A percentile compares a stretch with the other conserved stretches of the same genome.
phyloP scores from a whole-genome alignment of 2,329 filamentous ascomycete species.

The Leptographium wingfieldii region DNA sequence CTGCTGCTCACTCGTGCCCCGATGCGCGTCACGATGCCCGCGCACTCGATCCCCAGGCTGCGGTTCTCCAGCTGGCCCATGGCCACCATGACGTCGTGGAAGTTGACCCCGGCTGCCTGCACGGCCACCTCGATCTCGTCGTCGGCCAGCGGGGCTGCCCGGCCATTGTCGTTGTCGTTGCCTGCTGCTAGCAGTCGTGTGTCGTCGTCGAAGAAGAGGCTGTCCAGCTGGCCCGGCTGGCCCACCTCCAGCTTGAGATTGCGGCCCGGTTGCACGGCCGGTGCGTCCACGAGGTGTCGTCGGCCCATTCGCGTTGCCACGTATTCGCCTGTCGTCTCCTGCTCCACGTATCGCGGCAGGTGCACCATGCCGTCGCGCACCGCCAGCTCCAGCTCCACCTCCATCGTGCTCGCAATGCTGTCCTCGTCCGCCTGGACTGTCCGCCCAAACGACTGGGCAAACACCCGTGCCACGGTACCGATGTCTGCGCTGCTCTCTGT shows the following conservation, averaged over 20 bases:
- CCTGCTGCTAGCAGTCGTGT: constrained; percentile 6
- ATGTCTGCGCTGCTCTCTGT: not conserved
- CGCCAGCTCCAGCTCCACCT: constrained; percentile 9
- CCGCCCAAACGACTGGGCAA: constrained; percentile 2
- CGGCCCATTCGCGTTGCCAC: constrained; percentile 9
- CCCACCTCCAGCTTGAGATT: constrained; percentile 10
- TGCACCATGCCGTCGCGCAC: constrained; percentile 7
- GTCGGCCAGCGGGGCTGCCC: not conserved
- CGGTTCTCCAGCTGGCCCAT: constrained; percentile 12
- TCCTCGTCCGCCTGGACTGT: not conserved
- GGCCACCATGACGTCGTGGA: constrained; percentile 23
- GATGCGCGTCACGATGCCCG: constrained; percentile 13
- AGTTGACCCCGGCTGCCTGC: constrained; percentile 21
- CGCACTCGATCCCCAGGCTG: constrained; percentile 18
- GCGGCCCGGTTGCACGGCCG: constrained; percentile 9
- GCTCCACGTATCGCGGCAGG: constrained; percentile 11
- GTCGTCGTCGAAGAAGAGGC: constrained; percentile 16
- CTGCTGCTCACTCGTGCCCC: constrained; percentile 7
- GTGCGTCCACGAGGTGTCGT: constrained; percentile 2
- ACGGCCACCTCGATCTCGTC: constrained; percentile 19
- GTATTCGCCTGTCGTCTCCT: constrained; percentile 1
- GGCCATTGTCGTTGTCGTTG: constrained; percentile 6
- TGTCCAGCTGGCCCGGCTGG: constrained; percentile 17
- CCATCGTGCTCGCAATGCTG: not conserved
- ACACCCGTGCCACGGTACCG: not conserved